Percentiles rank a stretch among this genome's conserved stretches.
Evolutionary conservation across 305 asterid genomes (phyloP).

Genomic region (Solanum hybrid): DNA sequence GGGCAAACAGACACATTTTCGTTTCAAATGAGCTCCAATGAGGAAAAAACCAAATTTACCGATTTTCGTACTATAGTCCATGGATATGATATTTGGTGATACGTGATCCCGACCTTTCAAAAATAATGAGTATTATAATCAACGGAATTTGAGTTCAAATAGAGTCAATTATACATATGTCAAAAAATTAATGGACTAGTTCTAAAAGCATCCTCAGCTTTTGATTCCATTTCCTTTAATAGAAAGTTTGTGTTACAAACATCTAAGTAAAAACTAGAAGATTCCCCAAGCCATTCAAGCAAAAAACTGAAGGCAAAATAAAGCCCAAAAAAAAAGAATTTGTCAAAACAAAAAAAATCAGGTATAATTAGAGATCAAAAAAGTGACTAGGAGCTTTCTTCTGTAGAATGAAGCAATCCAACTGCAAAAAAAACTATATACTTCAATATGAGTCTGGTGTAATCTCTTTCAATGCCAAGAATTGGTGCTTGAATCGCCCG

Average conservation of each 20-base stretch:
- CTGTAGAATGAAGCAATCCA: not conserved
- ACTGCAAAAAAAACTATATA: not conserved
- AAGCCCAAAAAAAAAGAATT: not conserved
- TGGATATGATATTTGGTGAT: too few species aligned
- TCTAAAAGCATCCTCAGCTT: not conserved
- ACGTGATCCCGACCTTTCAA: not conserved
- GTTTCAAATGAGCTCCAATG: too few species aligned
- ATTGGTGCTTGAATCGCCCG: not conserved
- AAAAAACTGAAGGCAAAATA: slow-evolving; percentile 1
- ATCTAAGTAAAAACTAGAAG: not conserved
- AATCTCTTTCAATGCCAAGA: not conserved
- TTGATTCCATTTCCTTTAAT: not conserved
- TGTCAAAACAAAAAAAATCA: not conserved
- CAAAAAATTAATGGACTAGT: not conserved
- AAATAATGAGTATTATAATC: not conserved
- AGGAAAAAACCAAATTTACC: too few species aligned
- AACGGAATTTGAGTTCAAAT: not conserved
- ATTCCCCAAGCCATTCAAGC: slow-evolving; percentile 1
- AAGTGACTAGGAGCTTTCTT: not conserved
- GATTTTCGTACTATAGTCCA: too few species aligned
- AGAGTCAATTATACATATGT: not conserved
- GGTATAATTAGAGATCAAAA: not conserved
- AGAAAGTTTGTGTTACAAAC: not conserved
- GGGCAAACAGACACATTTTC: too few species aligned
- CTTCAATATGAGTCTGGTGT: slow-evolving; percentile 1